Percentiles rank a stretch among this genome's conserved stretches.
These are phyloP conservation scores for Pseudogymnoascus sp. DNA, from an alignment of 2,329 filamentous ascomycete genomes.

Conservation along the genomic window DNA sequence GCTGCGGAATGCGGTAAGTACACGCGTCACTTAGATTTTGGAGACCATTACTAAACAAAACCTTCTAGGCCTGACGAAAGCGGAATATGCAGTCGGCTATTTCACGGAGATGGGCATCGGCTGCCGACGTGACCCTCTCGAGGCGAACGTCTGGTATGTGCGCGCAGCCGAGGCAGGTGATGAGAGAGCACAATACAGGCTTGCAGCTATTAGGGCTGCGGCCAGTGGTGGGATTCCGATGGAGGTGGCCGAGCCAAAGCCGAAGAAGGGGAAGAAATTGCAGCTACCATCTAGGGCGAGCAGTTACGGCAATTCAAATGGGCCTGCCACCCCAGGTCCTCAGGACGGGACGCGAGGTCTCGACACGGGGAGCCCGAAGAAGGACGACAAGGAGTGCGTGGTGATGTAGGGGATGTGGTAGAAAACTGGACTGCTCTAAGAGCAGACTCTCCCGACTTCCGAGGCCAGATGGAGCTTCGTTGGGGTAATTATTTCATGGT, in stretches of 20 bases:
- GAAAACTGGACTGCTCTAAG: background rate
- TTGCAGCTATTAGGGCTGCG: slow-evolving; percentile 80
- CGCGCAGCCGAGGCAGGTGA: slow-evolving; percentile 89
- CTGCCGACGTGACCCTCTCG: slow-evolving; percentile 85
- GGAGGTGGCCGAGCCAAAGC: slow-evolving; percentile 23
- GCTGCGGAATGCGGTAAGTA: slow-evolving; percentile 76
- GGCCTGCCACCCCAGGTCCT: background rate
- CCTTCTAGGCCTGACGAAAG: slow-evolving; percentile 40
- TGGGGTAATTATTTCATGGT: slow-evolving; percentile 2
- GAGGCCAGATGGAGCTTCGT: background rate
- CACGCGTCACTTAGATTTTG: background rate
- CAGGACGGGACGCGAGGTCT: background rate
- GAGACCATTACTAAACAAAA: slow-evolving; percentile 11
- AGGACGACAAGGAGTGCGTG: slow-evolving; percentile 21
- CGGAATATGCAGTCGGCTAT: slow-evolving; percentile 93
- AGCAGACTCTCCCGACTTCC: background rate
- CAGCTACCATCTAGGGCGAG: slow-evolving; percentile 14
- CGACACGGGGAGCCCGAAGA: slow-evolving; percentile 14
- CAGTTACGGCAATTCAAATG: background rate
- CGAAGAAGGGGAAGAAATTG: slow-evolving; percentile 22
- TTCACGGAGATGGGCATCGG: slow-evolving; percentile 99
- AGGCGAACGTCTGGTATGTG: slow-evolving; percentile 98
- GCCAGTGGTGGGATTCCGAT: slow-evolving; percentile 42
- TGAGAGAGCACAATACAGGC: slow-evolving; percentile 76
- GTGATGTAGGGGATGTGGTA: slow-evolving; percentile 17